Conservation (phyloP, 768 basidiomycete species). For the Termitomyces sp. region DNA sequence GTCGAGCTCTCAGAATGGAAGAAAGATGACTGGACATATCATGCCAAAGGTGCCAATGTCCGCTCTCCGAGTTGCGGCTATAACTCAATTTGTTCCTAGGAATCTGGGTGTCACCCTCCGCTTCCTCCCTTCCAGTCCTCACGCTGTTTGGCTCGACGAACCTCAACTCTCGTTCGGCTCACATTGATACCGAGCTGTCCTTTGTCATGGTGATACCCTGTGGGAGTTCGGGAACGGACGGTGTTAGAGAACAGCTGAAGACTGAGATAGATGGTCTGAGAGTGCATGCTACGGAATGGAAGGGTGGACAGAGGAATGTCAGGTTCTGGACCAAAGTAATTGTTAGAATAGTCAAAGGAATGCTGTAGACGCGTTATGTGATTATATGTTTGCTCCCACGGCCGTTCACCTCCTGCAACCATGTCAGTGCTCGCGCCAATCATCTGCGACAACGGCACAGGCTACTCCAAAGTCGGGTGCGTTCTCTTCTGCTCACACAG, state of each 20-base stretch:
- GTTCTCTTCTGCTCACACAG: constrained; percentile 17
- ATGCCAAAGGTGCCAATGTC: constrained; percentile 78
- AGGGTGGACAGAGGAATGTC: constrained; percentile 51
- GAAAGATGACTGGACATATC: constrained; percentile 91
- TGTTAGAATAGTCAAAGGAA: constrained; percentile 60
- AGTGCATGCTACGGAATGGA: constrained; percentile 50
- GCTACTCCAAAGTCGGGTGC: constrained; percentile 95
- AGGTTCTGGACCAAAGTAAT: constrained; percentile 59
- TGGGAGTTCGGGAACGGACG: not conserved
- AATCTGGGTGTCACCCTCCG: constrained; percentile 73
- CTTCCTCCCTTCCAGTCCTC: constrained; percentile 47
- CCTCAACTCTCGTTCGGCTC: constrained; percentile 84
- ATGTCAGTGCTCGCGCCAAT: constrained; percentile 70
- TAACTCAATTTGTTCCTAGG: constrained; percentile 36
- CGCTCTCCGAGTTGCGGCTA: not conserved
- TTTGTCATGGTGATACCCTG: constrained; percentile 73
- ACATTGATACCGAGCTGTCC: constrained; percentile 89
- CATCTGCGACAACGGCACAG: constrained; percentile 97
- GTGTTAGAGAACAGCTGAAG: constrained; percentile 41
- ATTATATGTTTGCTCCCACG: not conserved
- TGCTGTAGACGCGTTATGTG: constrained; percentile 38
- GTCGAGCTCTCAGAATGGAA: constrained; percentile 87
- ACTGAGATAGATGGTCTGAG: constrained; percentile 51
- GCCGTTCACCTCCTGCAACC: not conserved
- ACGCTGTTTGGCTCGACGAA: constrained; percentile 95